Percentiles rank a stretch among this genome's conserved stretches.
Conservation (phyloP, 768 basidiomycete genomes). For the Mycena epipterygia region DNA sequence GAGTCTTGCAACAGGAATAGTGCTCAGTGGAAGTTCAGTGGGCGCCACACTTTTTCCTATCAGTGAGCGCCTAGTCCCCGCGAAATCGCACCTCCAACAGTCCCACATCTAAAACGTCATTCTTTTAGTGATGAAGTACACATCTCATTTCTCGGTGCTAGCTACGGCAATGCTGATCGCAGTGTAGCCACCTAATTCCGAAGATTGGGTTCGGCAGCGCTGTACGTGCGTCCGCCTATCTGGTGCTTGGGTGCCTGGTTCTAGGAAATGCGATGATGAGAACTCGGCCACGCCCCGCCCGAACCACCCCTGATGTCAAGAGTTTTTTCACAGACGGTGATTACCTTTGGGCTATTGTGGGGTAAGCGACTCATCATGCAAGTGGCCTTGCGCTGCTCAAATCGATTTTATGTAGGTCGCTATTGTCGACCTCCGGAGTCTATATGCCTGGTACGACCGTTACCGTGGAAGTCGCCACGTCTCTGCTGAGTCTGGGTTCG, state of each 20-base stretch:
- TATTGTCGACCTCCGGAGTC: conserved; percentile 29
- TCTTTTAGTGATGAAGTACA: conserved; percentile 1
- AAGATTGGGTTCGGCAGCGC: not conserved
- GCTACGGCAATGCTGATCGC: not conserved
- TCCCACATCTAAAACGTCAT: not conserved
- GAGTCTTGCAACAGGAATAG: conserved; percentile 14
- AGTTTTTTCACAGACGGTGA: conserved; percentile 49
- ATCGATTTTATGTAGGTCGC: too few species aligned
- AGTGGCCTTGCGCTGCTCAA: not conserved
- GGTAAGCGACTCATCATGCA: conserved; percentile 44
- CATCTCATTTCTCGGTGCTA: too few species aligned
- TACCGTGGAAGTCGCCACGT: too few species aligned
- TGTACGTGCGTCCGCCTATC: conserved; percentile 44
- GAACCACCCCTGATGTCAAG: conserved; percentile 40
- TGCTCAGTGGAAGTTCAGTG: conserved; percentile 13
- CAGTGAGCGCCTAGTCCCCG: not conserved
- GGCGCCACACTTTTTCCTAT: conserved; percentile 17
- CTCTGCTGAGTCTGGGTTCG: conserved; percentile 21
- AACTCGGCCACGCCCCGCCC: conserved; percentile 24
- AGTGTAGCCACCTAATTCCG: not conserved
- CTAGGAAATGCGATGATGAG: conserved; percentile 47
- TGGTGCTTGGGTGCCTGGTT: conserved; percentile 43
- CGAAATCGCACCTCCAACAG: not conserved
- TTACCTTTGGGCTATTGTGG: conserved; percentile 45
- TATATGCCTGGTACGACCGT: too few species aligned